phyloP scores from a whole-genome alignment of 2,329 filamentous ascomycete species.

The Penicillium sp. region DNA sequence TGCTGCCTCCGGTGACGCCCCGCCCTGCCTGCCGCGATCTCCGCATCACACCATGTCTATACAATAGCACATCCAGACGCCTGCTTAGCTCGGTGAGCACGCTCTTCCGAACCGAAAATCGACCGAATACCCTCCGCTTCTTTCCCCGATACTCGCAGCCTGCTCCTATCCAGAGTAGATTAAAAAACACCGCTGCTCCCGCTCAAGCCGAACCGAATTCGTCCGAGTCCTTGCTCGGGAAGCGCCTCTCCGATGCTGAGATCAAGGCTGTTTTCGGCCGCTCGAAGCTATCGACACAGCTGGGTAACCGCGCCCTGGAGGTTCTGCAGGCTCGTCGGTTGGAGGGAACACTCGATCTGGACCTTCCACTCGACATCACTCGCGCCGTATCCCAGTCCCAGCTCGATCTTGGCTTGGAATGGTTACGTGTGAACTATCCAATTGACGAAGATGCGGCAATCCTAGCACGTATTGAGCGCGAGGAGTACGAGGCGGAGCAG shows the following conservation, averaged over 20 bases:
- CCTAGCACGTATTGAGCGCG: constrained; percentile 43
- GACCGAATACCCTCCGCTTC: background rate
- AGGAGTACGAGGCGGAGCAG: constrained; percentile 39
- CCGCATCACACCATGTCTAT: constrained; percentile 23
- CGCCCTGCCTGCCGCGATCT: constrained; percentile 22
- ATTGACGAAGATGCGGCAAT: constrained; percentile 51
- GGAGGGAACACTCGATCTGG: constrained; percentile 46
- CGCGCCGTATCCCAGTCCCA: constrained; percentile 31
- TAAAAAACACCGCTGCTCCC: constrained; percentile 22
- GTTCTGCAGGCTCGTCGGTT: constrained; percentile 46
- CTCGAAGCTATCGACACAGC: constrained; percentile 24
- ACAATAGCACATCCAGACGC: constrained; percentile 15
- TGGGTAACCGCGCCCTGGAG: constrained; percentile 40
- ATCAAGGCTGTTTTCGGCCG: constrained; percentile 38
- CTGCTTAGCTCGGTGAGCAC: constrained; percentile 10
- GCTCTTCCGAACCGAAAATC: background rate
- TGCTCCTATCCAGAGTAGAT: constrained; percentile 11
- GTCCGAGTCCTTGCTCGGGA: constrained; percentile 19
- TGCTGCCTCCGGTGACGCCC: constrained; percentile 21
- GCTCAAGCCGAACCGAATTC: constrained; percentile 11
- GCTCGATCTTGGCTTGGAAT: constrained; percentile 39
- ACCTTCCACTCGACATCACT: constrained; percentile 41
- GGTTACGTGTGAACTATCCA: constrained; percentile 43
- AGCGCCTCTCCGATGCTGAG: constrained; percentile 33
- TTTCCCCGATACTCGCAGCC: background rate